Conservation (phyloP, 345 rosid species). For the Cochlearia excelsa region DNA sequence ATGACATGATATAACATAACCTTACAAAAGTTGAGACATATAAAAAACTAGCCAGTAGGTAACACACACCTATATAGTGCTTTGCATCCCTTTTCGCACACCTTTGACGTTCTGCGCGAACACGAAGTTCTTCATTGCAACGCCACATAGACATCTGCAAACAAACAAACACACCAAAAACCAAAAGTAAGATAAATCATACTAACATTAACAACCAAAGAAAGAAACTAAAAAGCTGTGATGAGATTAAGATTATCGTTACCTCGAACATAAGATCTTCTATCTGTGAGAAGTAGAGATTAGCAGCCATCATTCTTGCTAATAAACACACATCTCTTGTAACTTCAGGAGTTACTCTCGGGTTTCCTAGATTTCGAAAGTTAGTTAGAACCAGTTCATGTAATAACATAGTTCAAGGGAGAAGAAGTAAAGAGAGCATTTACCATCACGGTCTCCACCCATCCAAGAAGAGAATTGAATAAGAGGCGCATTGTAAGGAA, state of each 20-base stretch:
- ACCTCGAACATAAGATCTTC: constrained; percentile 99
- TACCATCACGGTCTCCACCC: constrained; percentile 99
- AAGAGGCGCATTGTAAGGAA: constrained; percentile 97
- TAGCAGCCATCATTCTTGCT: constrained; percentile 99
- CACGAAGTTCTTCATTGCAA: constrained; percentile 82
- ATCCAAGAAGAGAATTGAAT: constrained; percentile 99
- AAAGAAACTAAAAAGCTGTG: not conserved
- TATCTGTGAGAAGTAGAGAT: constrained; percentile 90
- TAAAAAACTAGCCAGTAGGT: not conserved
- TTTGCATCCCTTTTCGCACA: constrained; percentile 76
- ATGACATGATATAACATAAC: constrained; percentile 6
- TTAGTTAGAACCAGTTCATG: constrained; percentile 1
- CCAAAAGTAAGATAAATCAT: not conserved
- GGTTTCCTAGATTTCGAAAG: constrained; percentile 60
- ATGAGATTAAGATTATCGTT: not conserved
- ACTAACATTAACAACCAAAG: not conserved
- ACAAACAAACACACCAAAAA: not conserved
- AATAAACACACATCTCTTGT: constrained; percentile 95
- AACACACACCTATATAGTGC: constrained; percentile 76
- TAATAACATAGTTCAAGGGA: not conserved
- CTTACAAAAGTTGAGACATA: not conserved
- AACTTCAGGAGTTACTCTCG: constrained; percentile 98
- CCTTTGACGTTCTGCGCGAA: constrained; percentile 70
- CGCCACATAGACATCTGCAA: constrained; percentile 99
- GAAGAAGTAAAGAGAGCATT: constrained; percentile 12